A percentile compares a stretch with the other conserved stretches of the same genome.
phyloP scores from a whole-genome alignment of 306 rosid species.

The Mucuna pruriens region DNA sequence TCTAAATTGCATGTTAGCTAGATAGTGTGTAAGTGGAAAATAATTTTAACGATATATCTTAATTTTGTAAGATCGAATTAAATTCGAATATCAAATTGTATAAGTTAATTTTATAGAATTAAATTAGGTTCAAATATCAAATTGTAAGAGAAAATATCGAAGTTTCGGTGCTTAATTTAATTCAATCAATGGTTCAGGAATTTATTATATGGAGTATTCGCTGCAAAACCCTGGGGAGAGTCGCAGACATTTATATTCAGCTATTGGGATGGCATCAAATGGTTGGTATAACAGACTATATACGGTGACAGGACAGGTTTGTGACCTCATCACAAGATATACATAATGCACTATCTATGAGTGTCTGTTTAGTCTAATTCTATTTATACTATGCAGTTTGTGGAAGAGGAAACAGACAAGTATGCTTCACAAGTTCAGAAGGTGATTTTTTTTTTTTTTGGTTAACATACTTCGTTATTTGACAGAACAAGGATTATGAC shows the following conservation, averaged over 20 bases:
- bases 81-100: too few species aligned
- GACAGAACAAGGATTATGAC: not conserved
- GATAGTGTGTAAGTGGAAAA: too few species aligned
- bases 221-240: constrained; percentile 82
- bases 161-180: constrained; percentile 5
- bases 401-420: constrained; percentile 70
- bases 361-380: not conserved
- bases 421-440: constrained; percentile 64
- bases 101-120: too few species aligned
- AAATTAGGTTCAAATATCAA: too few species aligned
- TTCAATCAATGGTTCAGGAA: constrained; percentile 54
- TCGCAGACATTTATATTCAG: constrained; percentile 70
- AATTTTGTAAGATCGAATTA: too few species aligned
- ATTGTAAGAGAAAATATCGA: too few species aligned
- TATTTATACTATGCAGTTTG: constrained; percentile 54
- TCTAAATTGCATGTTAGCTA: too few species aligned
- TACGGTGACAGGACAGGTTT: constrained; percentile 94
- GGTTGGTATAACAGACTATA: constrained; percentile 94
- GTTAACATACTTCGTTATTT: constrained; percentile 6
- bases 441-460: constrained; percentile 47
- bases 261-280: constrained; percentile 87
- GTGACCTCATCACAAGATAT: constrained; percentile 13
- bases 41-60: too few species aligned
- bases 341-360: not conserved
- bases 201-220: constrained; percentile 79